phyloP scores from a whole-genome alignment of 2,329 filamentous ascomycete genomes.

The Colletotrichum plurivorum region DNA sequence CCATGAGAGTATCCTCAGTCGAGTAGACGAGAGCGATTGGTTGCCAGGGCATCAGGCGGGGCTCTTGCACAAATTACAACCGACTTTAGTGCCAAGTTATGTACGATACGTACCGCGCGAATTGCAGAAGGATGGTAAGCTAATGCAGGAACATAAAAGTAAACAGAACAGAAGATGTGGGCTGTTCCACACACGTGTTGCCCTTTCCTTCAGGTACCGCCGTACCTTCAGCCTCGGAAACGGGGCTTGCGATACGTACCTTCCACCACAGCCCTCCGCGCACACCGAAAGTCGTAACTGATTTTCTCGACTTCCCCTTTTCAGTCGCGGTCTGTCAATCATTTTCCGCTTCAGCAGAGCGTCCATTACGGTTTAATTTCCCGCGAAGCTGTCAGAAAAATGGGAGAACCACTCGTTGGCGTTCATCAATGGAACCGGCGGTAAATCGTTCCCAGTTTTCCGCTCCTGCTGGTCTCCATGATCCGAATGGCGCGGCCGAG shows the following conservation, averaged over 20 bases:
- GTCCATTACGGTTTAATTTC: conserved; percentile 36
- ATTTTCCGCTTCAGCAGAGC: conserved; percentile 23
- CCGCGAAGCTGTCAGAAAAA: conserved; percentile 20
- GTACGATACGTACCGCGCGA: conserved; percentile 9
- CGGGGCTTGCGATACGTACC: neutral
- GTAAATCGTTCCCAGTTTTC: conserved; percentile 19
- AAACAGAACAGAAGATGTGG: conserved; percentile 19
- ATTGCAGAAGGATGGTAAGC: neutral
- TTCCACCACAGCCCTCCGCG: neutral
- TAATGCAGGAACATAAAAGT: conserved; percentile 39
- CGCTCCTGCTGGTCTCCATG: neutral
- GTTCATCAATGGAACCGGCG: conserved; percentile 20
- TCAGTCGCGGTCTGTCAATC: conserved; percentile 24
- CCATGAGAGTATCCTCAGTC: too few relatives aligned
- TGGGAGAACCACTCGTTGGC: conserved; percentile 25
- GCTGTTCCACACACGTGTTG: conserved; percentile 6
- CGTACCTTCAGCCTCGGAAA: neutral
- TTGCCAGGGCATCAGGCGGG: neutral
- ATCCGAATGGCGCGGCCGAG: neutral
- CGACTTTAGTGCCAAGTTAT: neutral
- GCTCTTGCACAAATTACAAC: conserved; percentile 1
- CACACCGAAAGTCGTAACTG: conserved; percentile 16
- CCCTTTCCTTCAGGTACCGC: neutral
- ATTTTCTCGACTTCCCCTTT: conserved; percentile 34
- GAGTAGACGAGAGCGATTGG: too few relatives aligned